Evolutionary conservation across 768 basidiomycete species (phyloP).

Genomic region (Tephrocybe sp.): DNA sequence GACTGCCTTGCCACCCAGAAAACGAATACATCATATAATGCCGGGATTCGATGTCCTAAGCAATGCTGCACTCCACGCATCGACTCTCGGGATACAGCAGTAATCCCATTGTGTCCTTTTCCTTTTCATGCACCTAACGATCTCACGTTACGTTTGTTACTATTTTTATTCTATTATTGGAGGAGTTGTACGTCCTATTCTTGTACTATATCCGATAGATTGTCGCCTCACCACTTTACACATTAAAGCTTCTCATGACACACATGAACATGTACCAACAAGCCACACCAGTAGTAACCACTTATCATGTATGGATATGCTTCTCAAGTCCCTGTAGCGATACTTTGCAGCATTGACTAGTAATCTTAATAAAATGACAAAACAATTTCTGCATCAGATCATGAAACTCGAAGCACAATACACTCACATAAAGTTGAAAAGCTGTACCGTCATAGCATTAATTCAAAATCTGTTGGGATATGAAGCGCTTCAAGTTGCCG

Average conservation of each 20-base stretch:
- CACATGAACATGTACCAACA: constrained; percentile 13
- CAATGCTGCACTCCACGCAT: constrained; percentile 50
- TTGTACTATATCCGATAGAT: constrained; percentile 5
- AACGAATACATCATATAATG: constrained; percentile 67
- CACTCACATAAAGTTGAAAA: too few relatives aligned
- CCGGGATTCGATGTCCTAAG: constrained; percentile 54
- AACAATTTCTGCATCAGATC: too few relatives aligned
- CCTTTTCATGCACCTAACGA: neutral
- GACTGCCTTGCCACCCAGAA: constrained; percentile 53
- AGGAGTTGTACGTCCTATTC: constrained; percentile 1
- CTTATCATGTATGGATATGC: neutral
- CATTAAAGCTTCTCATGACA: constrained; percentile 7
- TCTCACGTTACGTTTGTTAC: constrained; percentile 3
- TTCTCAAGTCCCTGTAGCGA: neutral
- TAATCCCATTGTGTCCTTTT: constrained; percentile 23
- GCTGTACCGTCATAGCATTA: too few relatives aligned
- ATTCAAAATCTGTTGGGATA: too few relatives aligned
- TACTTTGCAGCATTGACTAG: neutral
- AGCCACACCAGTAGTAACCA: neutral
- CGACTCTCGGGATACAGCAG: constrained; percentile 54
- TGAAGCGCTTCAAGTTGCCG: too few relatives aligned
- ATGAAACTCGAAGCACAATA: too few relatives aligned
- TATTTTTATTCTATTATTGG: constrained; percentile 13
- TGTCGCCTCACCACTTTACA: neutral
- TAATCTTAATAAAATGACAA: neutral